Conservation (phyloP, 2,329 filamentous ascomycete genomes). For the Colletotrichum sp. region DNA sequence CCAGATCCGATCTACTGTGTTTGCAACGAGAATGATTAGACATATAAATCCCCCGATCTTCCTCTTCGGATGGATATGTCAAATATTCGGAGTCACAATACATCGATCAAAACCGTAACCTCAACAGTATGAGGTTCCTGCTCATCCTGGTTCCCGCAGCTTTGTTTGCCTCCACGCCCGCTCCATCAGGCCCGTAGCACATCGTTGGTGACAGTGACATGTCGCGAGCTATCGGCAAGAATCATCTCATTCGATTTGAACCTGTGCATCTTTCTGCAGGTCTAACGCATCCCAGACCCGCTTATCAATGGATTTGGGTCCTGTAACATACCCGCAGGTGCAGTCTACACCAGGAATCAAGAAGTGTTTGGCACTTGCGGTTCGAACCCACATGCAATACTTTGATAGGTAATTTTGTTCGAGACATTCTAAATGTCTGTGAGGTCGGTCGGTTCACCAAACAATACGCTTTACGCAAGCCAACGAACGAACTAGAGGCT, state of each 20-base stretch:
- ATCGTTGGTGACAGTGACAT: neutral
- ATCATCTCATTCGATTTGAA: neutral
- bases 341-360: neutral
- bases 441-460: neutral
- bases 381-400: neutral
- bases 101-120: neutral
- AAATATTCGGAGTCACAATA: neutral
- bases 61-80: neutral
- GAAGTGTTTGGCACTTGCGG: neutral
- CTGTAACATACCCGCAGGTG: neutral
- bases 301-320: neutral
- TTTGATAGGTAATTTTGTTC: neutral
- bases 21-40: neutral
- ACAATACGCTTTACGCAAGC: neutral
- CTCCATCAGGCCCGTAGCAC: neutral
- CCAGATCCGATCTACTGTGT: neutral
- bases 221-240: neutral
- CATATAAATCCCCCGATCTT: neutral
- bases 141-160: neutral
- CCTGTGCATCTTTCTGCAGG: neutral
- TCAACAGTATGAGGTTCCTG: neutral
- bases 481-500: neutral
- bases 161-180: neutral
- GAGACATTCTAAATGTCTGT: neutral
- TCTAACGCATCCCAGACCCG: neutral